Evolutionary conservation across 108 stramenopile species (phyloP).

Genomic region (Skeletonema tropicum): DNA sequence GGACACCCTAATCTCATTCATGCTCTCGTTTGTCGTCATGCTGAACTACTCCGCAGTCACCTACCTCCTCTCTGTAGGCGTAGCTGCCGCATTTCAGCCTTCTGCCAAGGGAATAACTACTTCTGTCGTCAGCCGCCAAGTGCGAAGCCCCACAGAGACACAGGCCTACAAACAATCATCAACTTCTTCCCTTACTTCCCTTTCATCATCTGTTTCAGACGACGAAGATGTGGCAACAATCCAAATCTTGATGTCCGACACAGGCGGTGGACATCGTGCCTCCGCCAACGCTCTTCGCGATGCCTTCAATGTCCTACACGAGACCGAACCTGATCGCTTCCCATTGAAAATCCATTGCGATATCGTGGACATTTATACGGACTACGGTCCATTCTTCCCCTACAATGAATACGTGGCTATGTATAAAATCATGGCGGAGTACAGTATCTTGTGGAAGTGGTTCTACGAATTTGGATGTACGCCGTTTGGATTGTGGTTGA

Average conservation of each 20-base stretch:
- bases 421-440: constrained; percentile 88
- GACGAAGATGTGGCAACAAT: constrained; percentile 61
- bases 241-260: constrained; percentile 88
- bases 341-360: constrained; percentile 69
- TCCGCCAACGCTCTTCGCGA: constrained; percentile 83
- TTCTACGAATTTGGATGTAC: constrained; percentile 78
- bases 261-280: constrained; percentile 89
- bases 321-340: constrained; percentile 46
- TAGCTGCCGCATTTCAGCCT: not conserved
- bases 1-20: too few relatives aligned
- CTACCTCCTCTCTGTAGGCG: not conserved
- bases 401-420: constrained; percentile 62
- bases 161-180: constrained; percentile 2
- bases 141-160: not conserved
- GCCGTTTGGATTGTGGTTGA: constrained; percentile 70
- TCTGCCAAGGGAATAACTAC: too few relatives aligned
- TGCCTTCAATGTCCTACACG: constrained; percentile 72
- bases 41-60: not conserved
- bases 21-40: too few relatives aligned
- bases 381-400: constrained; percentile 84
- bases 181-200: too few relatives aligned
- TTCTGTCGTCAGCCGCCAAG: not conserved
- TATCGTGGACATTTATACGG: constrained; percentile 88
- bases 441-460: constrained; percentile 74
- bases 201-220: not conserved